phyloP scores from a whole-genome alignment of 305 asterid genomes.

The Rubia peregrina region DNA sequence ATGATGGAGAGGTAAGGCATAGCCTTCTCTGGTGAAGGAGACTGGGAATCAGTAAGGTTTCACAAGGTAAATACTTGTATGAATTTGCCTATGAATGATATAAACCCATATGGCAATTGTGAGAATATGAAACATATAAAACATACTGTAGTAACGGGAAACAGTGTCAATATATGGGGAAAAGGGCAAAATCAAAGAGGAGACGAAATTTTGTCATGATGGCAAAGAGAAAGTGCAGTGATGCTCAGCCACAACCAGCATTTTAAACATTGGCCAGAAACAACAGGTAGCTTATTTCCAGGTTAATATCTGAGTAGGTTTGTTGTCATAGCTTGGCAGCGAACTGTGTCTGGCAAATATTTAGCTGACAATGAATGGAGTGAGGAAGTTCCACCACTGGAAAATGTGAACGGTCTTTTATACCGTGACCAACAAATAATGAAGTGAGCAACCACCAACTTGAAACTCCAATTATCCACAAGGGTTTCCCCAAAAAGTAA shows the following conservation, averaged over 20 bases:
- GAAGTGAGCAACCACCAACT: neutral
- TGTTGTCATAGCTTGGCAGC: neutral
- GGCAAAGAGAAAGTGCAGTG: neutral
- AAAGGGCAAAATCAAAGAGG: neutral
- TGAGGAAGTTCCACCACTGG: neutral
- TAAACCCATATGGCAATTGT: neutral
- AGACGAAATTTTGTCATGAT: neutral
- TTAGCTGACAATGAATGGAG: neutral
- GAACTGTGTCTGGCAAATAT: neutral
- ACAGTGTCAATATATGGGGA: neutral
- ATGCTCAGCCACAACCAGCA: constrained; percentile 1
- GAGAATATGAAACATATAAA: neutral
- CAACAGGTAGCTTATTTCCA: neutral
- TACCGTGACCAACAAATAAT: neutral
- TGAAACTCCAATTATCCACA: neutral
- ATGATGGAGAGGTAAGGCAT: no score
- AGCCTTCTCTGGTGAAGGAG: neutral
- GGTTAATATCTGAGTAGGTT: neutral
- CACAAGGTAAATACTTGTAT: neutral
- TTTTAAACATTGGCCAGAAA: neutral
- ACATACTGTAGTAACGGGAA: neutral
- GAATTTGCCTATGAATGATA: neutral
- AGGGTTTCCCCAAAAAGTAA: neutral
- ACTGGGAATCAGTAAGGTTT: neutral
- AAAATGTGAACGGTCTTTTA: neutral